Evolutionary conservation across 345 rosid genomes (phyloP).

Genomic region (Boechera retrofracta): DNA sequence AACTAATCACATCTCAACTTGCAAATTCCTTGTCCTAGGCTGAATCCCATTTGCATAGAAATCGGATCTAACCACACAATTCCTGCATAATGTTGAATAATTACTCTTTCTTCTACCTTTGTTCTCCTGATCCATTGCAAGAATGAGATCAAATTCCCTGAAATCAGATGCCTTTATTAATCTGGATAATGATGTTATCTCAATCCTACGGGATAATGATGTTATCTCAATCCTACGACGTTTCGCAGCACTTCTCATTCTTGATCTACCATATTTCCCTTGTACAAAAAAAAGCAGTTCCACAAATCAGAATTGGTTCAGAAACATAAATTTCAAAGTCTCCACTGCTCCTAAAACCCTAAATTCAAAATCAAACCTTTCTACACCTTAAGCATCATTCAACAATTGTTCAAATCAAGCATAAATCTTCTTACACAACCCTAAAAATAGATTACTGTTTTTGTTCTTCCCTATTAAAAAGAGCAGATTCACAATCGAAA

Average conservation of each 20-base stretch:
- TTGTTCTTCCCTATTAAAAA: background rate
- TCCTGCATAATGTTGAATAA: background rate
- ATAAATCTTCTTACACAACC: constrained; percentile 4
- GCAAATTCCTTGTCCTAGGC: background rate
- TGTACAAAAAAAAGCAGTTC: background rate
- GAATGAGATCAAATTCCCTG: constrained; percentile 79
- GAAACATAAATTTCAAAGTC: background rate
- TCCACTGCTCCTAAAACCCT: background rate
- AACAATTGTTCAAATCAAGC: constrained; percentile 8
- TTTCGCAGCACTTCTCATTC: constrained; percentile 89
- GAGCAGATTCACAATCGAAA: background rate
- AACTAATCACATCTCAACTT: background rate
- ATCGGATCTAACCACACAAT: constrained; percentile 11
- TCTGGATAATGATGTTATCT: constrained; percentile 91
- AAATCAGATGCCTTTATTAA: constrained; percentile 87
- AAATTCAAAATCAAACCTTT: background rate
- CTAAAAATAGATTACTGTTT: background rate
- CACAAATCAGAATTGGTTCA: background rate
- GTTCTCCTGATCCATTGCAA: constrained; percentile 91
- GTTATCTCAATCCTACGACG: constrained; percentile 87
- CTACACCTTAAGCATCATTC: background rate
- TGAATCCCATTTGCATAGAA: background rate
- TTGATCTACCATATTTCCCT: constrained; percentile 90
- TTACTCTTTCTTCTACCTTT: constrained; percentile 47
- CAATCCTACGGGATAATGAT: constrained; percentile 68